Conservation (phyloP, 805 yeast species). For the Lachancea thermotolerans region DNA sequence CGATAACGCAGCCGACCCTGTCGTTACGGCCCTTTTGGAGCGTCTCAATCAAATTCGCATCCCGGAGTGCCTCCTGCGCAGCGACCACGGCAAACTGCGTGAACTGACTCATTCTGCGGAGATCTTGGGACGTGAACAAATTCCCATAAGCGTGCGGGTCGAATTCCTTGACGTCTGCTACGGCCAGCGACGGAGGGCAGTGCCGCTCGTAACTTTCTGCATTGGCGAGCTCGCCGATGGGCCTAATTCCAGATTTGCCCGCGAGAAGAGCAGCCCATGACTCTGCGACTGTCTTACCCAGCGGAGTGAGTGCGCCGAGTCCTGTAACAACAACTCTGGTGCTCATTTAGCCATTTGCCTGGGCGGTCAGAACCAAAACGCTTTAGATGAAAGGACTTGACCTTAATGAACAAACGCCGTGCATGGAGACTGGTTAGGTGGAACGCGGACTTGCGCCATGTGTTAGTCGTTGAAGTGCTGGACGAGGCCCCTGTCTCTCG, state of each 20-base stretch:
- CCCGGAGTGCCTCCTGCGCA: constrained; percentile 66
- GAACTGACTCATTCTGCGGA: constrained; percentile 59
- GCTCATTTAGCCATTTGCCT: background rate
- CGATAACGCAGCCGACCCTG: constrained; percentile 68
- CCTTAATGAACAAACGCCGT: background rate
- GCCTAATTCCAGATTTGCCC: constrained; percentile 51
- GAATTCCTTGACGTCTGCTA: constrained; percentile 59
- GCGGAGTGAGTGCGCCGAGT: constrained; percentile 76
- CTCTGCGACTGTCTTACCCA: constrained; percentile 59
- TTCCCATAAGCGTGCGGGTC: constrained; percentile 35
- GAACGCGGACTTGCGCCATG: no score
- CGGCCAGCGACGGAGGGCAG: constrained; percentile 50
- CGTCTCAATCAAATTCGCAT: constrained; percentile 49
- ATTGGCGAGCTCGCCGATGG: constrained; percentile 38
- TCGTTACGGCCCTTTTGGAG: background rate
- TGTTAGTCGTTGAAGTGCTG: no score
- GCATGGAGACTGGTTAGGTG: background rate
- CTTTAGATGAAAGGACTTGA: no score
- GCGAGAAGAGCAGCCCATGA: constrained; percentile 50
- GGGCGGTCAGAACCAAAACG: no score
- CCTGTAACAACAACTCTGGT: constrained; percentile 88
- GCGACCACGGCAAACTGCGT: constrained; percentile 77
- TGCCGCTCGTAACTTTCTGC: constrained; percentile 39
- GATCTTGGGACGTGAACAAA: constrained; percentile 37
- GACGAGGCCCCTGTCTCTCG: no score